Base-by-base conservation (phyloP, 192 early-diverging fungal species). In the Globomyces pollinis-pini region DNA sequence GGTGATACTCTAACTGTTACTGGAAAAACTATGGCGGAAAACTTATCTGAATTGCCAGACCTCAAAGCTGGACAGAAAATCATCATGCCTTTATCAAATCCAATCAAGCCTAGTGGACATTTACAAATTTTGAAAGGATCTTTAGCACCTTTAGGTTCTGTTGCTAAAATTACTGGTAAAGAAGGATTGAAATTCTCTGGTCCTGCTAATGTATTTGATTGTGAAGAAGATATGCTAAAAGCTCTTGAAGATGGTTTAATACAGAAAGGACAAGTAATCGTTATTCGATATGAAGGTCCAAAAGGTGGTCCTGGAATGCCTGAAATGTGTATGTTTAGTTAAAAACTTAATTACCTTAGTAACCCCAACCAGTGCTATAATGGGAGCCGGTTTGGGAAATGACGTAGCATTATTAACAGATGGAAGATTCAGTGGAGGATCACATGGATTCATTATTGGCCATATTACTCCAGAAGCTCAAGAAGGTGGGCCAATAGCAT, bases 111-210 rank as follows among this genome's bases (percentile, higher is more conserved):
- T 1, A 80, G 84, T 32, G 96, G 96, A 20, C 96, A 99, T 65
- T 81, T 99, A 65, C 91, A 93, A 72, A 96, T 94, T 49, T 72
- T 99, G 63, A 75, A 80, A 47, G 96, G 96, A 59, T 94, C 92
- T 65, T 79, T 99, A 16, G 93, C 96, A 29, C 94, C 96, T 34
- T 86, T 91, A 57, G 94, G 93, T 8, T 88, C 88, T 6, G 96
- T 99, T 34, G 96, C 96, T 49, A 99, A 99, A 79, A 99, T 99
- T 75, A 99, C 96, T 9, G 96, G 96, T 50, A 99, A 99, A 75
- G 93, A 99, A 79, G 96, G 96, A 18, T 78, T 97, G 9, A 41
- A 63, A 43, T 99, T 99, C 64, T 67, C 72, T 35, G 96, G 96
- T 18, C 77, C 80, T 5, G 96, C 96, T 44, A 84, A 85, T 54